Evolutionary conservation across 192 early-diverging fungal species (phyloP).

Genomic region (Umbelopsis ramanniana): DNA sequence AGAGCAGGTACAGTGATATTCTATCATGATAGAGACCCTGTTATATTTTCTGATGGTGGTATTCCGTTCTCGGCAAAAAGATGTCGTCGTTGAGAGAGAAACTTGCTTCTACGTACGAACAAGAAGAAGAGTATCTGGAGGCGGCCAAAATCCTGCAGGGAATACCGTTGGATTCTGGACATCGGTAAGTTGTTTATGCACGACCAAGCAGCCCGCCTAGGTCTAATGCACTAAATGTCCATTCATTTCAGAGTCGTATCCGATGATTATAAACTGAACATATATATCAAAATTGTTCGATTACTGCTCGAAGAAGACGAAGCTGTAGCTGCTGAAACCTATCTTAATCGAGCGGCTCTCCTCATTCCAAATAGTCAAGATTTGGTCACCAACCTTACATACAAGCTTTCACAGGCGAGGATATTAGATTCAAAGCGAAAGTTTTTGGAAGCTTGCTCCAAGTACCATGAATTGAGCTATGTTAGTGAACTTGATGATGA

Average conservation of each 20-base stretch:
- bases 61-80: constrained; percentile 26
- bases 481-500: constrained; percentile 61
- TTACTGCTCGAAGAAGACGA: constrained; percentile 88
- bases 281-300: constrained; percentile 87
- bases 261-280: constrained; percentile 71
- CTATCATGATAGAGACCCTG: not conserved
- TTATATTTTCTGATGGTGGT: not conserved
- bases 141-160: constrained; percentile 87
- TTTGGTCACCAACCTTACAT: constrained; percentile 60
- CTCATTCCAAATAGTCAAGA: constrained; percentile 62
- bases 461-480: constrained; percentile 88
- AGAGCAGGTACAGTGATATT: constrained; percentile 61
- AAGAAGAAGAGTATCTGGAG: constrained; percentile 79
- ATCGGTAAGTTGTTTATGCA: constrained; percentile 49
- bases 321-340: constrained; percentile 76
- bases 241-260: constrained; percentile 48
- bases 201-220: not conserved
- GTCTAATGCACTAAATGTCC: not conserved
- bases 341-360: constrained; percentile 82
- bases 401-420: constrained; percentile 82
- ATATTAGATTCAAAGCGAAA: constrained; percentile 83
- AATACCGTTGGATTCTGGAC: constrained; percentile 90
- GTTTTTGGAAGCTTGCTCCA: constrained; percentile 84
- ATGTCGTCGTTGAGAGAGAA: constrained; percentile 76
- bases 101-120: constrained; percentile 74